Evolutionary conservation across 345 rosid species (phyloP).

Genomic region (Acer campestre): DNA sequence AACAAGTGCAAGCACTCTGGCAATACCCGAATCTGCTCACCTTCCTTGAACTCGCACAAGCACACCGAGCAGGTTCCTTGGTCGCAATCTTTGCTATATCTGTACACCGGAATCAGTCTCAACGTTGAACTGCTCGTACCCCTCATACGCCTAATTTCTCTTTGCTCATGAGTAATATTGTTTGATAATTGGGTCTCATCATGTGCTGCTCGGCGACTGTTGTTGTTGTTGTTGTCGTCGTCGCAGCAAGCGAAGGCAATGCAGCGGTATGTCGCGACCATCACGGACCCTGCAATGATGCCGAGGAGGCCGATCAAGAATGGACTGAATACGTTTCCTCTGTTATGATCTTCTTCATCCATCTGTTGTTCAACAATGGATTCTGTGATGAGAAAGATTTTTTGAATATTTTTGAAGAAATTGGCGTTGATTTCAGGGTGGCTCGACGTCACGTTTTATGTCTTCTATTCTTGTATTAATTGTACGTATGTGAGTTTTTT

Average conservation of each 20-base stretch:
- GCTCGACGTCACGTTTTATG: background rate
- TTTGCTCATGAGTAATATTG: background rate
- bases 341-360: conserved; percentile 21
- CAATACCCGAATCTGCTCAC: conserved; percentile 43
- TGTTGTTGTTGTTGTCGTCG: background rate
- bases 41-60: conserved; percentile 44
- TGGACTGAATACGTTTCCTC: conserved; percentile 15
- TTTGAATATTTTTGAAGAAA: background rate
- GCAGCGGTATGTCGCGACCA: conserved; percentile 42
- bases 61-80: conserved; percentile 53
- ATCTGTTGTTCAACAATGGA: background rate
- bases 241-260: conserved; percentile 22
- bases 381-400: background rate
- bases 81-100: conserved; percentile 31
- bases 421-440: background rate
- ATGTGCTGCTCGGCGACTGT: background rate
- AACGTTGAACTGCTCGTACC: background rate
- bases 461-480: background rate
- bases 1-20: conserved; percentile 51
- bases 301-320: conserved; percentile 42
- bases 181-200: background rate
- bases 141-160: background rate
- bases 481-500: background rate
- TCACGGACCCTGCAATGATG: conserved; percentile 39
- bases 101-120: conserved; percentile 11